Evolutionary conservation across 2,329 filamentous ascomycete genomes (phyloP).

Genomic region (Coleophoma eucalyptorum): DNA sequence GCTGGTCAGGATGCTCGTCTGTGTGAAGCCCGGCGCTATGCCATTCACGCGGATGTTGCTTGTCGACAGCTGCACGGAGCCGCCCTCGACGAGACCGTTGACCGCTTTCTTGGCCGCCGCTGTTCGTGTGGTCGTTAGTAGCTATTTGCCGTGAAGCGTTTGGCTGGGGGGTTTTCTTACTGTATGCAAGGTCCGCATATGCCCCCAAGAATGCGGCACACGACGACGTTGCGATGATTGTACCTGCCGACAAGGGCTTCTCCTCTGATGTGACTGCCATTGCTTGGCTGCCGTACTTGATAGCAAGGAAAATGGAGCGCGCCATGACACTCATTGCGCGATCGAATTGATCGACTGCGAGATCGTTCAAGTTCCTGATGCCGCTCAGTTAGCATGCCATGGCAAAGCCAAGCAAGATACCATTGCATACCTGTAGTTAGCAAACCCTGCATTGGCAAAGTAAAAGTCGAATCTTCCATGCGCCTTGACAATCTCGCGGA

Average conservation of each 20-base stretch:
- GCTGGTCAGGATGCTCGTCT: background rate
- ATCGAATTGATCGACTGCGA: background rate
- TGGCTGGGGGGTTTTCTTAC: background rate
- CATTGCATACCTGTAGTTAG: constrained; percentile 7
- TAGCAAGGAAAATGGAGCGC: constrained; percentile 11
- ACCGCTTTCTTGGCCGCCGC: background rate
- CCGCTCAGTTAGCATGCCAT: background rate
- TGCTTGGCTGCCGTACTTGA: constrained; percentile 15
- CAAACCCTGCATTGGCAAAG: constrained; percentile 17
- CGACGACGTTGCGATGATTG: constrained; percentile 3
- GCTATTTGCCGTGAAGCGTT: background rate
- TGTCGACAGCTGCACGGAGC: background rate
- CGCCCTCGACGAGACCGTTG: background rate
- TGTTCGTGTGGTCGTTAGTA: too few species aligned
- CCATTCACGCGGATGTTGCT: constrained; percentile 4
- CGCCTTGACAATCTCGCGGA: background rate
- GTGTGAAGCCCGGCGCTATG: background rate
- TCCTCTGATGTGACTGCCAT: constrained; percentile 7
- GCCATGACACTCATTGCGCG: constrained; percentile 9
- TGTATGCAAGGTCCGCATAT: background rate
- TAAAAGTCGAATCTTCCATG: constrained; percentile 15
- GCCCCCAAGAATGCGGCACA: background rate
- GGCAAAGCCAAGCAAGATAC: background rate
- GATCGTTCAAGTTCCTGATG: background rate
- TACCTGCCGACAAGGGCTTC: constrained; percentile 8